These are phyloP conservation scores for Phytopythium litorale DNA, from an alignment of 352 stramenopile genomes.

Conservation along the genomic window DNA sequence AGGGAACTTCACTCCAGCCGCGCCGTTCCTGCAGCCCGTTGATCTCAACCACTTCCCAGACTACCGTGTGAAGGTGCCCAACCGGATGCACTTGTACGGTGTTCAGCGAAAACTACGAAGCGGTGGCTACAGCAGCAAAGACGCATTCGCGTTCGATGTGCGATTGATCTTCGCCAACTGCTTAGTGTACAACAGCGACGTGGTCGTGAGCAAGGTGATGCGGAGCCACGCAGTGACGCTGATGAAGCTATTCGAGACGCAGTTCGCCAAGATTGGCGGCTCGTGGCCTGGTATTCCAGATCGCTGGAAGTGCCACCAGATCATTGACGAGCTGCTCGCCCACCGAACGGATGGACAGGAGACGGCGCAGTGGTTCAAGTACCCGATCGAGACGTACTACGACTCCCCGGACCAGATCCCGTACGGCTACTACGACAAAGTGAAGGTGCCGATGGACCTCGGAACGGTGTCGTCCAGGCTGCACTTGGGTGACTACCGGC, in stretches of 20 bases:
- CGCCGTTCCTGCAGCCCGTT: conserved; percentile 78
- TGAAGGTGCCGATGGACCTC: conserved; percentile 81
- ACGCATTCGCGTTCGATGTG: conserved; percentile 75
- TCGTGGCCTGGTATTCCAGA: conserved; percentile 63
- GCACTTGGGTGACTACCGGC: conserved; percentile 65
- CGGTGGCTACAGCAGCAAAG: conserved; percentile 55
- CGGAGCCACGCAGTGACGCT: conserved; percentile 78
- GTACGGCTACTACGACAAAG: conserved; percentile 79
- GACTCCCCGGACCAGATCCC: conserved; percentile 79
- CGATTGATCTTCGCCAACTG: conserved; percentile 88
- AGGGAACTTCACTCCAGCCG: conserved; percentile 56
- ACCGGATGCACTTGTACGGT: conserved; percentile 83
- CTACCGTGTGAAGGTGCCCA: conserved; percentile 80
- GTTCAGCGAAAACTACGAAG: conserved; percentile 83
- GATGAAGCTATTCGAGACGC: conserved; percentile 79
- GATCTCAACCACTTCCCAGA: conserved; percentile 81
- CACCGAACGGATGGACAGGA: conserved; percentile 72
- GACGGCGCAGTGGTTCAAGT: conserved; percentile 87
- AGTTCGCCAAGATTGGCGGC: conserved; percentile 66
- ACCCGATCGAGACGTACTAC: conserved; percentile 82
- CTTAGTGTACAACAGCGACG: conserved; percentile 86
- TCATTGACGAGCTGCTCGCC: conserved; percentile 74
- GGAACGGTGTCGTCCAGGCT: conserved; percentile 70
- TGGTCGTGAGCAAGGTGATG: conserved; percentile 80
- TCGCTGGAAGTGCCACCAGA: conserved; percentile 82